Conservation (phyloP, 768 basidiomycete species). For the Leccinum uliginosum region DNA sequence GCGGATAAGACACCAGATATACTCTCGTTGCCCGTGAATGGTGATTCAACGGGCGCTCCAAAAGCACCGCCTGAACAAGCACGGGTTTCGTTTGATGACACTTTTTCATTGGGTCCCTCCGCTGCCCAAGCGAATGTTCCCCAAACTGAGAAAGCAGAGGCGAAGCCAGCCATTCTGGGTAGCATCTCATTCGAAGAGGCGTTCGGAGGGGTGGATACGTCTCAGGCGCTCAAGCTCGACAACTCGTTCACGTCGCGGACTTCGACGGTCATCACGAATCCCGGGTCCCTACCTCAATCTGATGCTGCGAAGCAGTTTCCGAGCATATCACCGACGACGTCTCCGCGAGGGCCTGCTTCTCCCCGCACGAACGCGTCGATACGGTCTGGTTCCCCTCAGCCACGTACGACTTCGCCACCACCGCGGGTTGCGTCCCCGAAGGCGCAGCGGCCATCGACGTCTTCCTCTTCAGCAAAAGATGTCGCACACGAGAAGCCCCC, state of each 20-base stretch:
- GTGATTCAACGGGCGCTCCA: slow-evolving; percentile 3
- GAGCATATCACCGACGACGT: slow-evolving; percentile 36
- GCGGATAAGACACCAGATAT: slow-evolving; percentile 10
- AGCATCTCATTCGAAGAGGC: slow-evolving; percentile 51
- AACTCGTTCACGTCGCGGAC: slow-evolving; percentile 34
- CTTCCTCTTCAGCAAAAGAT: slow-evolving; percentile 53
- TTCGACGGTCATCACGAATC: slow-evolving; percentile 27
- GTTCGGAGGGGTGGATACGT: slow-evolving; percentile 43
- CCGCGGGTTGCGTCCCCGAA: slow-evolving; percentile 53
- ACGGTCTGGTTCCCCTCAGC: slow-evolving; percentile 39
- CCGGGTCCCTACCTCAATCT: slow-evolving; percentile 16
- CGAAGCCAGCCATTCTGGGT: slow-evolving; percentile 7
- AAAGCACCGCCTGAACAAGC: slow-evolving; percentile 16
- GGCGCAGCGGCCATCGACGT: slow-evolving; percentile 51
- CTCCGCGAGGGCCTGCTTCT: slow-evolving; percentile 34
- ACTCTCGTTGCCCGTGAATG: slow-evolving; percentile 14
- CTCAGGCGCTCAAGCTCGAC: slow-evolving; percentile 39
- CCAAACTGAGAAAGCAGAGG: slow-evolving; percentile 14
- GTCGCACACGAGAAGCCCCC: slow-evolving; percentile 49
- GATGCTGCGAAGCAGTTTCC: slow-evolving; percentile 32
- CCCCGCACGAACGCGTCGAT: slow-evolving; percentile 27
- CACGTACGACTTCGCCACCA: slow-evolving; percentile 42
- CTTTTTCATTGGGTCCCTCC: slow-evolving; percentile 35
- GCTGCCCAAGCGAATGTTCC: slow-evolving; percentile 1
- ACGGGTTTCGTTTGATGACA: slow-evolving; percentile 43